Evolutionary conservation across 2,329 filamentous ascomycete genomes (phyloP).

Genomic region (Ceratocystis ficicola): DNA sequence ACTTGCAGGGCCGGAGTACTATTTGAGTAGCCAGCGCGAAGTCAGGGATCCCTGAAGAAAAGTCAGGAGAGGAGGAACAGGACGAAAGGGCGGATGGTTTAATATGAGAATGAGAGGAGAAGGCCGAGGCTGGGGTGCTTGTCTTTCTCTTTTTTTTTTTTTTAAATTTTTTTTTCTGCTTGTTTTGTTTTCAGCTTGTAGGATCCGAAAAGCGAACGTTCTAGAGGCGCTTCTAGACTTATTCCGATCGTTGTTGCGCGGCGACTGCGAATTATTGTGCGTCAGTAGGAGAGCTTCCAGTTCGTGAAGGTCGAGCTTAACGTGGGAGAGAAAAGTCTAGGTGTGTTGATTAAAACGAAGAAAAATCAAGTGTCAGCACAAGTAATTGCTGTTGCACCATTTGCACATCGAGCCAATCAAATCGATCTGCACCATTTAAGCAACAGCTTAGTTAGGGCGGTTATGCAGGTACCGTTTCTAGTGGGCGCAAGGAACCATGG

Average conservation of each 20-base stretch:
- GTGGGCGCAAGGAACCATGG: neutral
- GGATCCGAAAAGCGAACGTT: neutral
- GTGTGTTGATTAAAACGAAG: no score
- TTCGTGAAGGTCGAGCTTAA: no score
- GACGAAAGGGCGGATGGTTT: neutral
- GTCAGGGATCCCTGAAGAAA: neutral
- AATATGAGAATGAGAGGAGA: neutral
- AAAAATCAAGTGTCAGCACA: no score
- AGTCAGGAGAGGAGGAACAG: neutral
- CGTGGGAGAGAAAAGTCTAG: no score
- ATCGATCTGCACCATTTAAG: neutral
- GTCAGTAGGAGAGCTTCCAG: neutral
- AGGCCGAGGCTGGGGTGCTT: neutral
- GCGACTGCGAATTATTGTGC: conserved; percentile 4
- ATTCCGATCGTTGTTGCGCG: conserved; percentile 10
- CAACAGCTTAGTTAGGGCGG: neutral
- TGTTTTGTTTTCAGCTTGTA: neutral
- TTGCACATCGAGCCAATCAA: neutral
- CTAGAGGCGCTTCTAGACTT: conserved; percentile 4
- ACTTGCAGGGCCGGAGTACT: neutral
- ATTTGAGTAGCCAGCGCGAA: neutral
- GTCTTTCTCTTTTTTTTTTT: neutral
- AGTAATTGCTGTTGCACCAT: no score
- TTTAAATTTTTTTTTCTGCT: neutral
- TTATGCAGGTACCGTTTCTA: conserved; percentile 6